Conservation (phyloP, 2,329 filamentous ascomycete genomes). For the Lojkania enalia region DNA sequence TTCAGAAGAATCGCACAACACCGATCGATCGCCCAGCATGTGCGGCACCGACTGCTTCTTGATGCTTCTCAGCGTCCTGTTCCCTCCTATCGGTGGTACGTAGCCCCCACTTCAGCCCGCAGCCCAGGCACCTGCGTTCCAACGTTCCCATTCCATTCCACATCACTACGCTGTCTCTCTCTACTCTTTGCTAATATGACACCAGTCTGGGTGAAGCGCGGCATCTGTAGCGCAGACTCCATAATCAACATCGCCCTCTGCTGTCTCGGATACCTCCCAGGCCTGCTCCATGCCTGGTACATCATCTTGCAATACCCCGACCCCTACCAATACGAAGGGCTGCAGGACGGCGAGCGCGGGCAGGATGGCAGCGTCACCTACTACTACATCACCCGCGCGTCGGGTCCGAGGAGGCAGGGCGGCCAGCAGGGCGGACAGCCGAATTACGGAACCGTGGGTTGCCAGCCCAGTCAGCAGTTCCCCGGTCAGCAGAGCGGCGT, state of each 20-base stretch:
- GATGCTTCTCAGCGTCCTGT: slow-evolving; percentile 63
- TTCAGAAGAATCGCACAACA: neutral
- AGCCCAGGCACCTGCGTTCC: slow-evolving; percentile 19
- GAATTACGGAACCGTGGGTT: slow-evolving; percentile 49
- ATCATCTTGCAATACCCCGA: slow-evolving; percentile 93
- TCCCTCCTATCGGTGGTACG: slow-evolving; percentile 62
- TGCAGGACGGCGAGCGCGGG: slow-evolving; percentile 57
- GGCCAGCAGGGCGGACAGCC: slow-evolving; percentile 8
- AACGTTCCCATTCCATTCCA: neutral
- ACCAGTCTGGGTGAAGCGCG: slow-evolving; percentile 93
- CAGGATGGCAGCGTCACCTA: slow-evolving; percentile 67
- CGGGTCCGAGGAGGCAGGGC: slow-evolving; percentile 15
- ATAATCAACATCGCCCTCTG: slow-evolving; percentile 95
- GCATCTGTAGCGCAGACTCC: slow-evolving; percentile 88
- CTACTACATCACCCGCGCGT: slow-evolving; percentile 62
- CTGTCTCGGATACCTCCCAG: slow-evolving; percentile 64
- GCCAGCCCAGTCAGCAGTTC: slow-evolving; percentile 46
- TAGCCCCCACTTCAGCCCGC: too few relatives aligned
- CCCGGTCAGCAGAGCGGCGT: slow-evolving; percentile 45
- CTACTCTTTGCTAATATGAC: slow-evolving; percentile 13
- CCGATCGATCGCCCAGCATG: slow-evolving; percentile 54
- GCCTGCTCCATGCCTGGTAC: slow-evolving; percentile 95
- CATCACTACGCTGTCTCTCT: slow-evolving; percentile 1
- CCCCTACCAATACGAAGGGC: slow-evolving; percentile 64
- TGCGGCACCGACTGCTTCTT: slow-evolving; percentile 64